These are phyloP conservation scores for Apiosordaria backusii DNA, from an alignment of 495 filamentous ascomycete species.

Conservation along the genomic window DNA sequence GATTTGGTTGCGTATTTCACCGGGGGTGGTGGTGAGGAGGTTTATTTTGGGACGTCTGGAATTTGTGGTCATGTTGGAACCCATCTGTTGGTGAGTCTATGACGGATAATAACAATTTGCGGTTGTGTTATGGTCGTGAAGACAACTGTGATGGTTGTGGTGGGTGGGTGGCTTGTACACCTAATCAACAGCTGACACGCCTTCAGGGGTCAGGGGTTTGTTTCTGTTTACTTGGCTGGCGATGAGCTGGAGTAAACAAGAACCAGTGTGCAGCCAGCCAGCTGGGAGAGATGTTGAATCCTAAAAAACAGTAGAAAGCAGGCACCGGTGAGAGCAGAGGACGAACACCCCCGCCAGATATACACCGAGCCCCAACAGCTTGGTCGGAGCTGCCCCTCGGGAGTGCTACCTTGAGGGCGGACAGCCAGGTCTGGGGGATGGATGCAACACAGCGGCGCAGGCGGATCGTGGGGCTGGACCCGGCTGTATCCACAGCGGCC, in stretches of 20 bases:
- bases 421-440: neutral
- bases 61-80: neutral
- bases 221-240: neutral
- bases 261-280: neutral
- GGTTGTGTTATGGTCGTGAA: too few relatives aligned
- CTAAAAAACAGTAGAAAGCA: neutral
- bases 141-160: too few relatives aligned
- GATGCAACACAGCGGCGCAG: constrained; percentile 1
- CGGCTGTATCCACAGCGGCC: neutral
- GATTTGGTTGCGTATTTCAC: constrained; percentile 25
- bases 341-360: neutral
- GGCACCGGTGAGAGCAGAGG: neutral
- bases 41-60: neutral
- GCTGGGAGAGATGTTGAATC: neutral
- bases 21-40: constrained; percentile 14
- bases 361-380: neutral
- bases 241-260: neutral
- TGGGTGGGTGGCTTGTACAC: neutral
- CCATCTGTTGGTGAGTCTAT: neutral
- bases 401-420: neutral
- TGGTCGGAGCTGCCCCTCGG: neutral
- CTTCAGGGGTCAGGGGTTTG: neutral
- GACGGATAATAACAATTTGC: too few relatives aligned
- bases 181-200: neutral
- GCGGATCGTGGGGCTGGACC: constrained; percentile 3